Evolutionary conservation across 805 yeast species (phyloP).

Genomic region (Saturnispora besseyi): DNA sequence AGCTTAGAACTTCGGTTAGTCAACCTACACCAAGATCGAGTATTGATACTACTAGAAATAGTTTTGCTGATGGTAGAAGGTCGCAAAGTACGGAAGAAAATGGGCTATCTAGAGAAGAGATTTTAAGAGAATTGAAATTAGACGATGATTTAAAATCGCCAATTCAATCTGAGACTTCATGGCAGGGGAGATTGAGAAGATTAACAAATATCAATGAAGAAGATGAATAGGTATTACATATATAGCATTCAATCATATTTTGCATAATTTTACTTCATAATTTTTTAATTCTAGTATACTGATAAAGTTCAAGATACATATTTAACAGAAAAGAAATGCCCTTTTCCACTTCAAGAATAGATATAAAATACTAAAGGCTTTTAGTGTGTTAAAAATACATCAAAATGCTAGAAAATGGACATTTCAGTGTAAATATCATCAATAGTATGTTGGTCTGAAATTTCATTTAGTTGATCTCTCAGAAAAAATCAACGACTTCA

Average conservation of each 20-base stretch:
- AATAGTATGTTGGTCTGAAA: too few species aligned
- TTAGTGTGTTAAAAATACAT: too few species aligned
- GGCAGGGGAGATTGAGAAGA: conserved; percentile 7
- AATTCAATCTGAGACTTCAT: background rate
- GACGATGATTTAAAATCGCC: conserved; percentile 3
- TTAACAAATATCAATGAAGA: conserved; percentile 8
- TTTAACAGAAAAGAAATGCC: too few species aligned
- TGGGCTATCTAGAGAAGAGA: conserved; percentile 1
- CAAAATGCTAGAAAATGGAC: too few species aligned
- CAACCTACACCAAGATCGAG: conserved; percentile 9
- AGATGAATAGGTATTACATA: background rate
- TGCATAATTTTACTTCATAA: background rate
- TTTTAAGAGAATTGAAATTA: conserved; percentile 4
- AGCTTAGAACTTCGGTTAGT: conserved; percentile 1
- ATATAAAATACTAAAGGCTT: too few species aligned
- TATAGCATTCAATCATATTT: background rate
- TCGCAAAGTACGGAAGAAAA: conserved; percentile 2
- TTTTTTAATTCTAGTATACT: background rate
- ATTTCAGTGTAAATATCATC: too few species aligned
- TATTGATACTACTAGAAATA: background rate
- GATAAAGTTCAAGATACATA: background rate
- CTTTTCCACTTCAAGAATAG: too few species aligned
- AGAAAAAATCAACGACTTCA: background rate
- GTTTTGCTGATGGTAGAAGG: background rate
- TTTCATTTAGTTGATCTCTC: background rate